Evolutionary conservation across 2,329 filamentous ascomycete species (phyloP).

Genomic region (Chaetomium strumarium): DNA sequence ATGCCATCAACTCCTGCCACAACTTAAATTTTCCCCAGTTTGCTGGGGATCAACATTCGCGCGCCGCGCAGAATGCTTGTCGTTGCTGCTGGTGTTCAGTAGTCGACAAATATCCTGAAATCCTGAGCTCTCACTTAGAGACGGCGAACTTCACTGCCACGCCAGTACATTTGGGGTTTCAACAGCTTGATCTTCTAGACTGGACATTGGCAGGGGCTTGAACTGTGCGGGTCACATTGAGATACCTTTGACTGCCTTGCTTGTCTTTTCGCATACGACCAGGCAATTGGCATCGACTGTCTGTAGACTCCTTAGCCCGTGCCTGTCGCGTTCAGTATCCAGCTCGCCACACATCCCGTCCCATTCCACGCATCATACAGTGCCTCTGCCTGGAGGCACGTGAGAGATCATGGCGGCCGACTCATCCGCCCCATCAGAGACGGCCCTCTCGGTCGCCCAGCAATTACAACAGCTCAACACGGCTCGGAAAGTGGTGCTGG

Average conservation of each 20-base stretch:
- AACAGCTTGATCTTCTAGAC: neutral
- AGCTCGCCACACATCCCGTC: neutral
- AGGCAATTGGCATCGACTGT: slow-evolving; percentile 3
- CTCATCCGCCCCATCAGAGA: slow-evolving; percentile 23
- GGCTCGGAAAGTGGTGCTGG: slow-evolving; percentile 82
- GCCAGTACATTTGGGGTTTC: neutral
- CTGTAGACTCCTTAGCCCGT: slow-evolving; percentile 16
- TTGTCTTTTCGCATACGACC: slow-evolving; percentile 3
- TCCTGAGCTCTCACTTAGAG: neutral
- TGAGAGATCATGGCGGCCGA: slow-evolving; percentile 45
- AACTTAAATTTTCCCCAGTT: neutral
- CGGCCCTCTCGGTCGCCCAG: slow-evolving; percentile 55
- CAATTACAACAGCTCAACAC: slow-evolving; percentile 84
- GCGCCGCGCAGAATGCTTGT: slow-evolving; percentile 19
- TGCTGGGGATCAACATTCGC: slow-evolving; percentile 2
- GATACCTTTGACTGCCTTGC: slow-evolving; percentile 4
- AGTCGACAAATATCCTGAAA: neutral
- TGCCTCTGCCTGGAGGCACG: neutral
- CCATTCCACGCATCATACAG: neutral
- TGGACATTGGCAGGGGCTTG: neutral
- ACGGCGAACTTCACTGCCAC: neutral
- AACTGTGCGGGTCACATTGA: neutral
- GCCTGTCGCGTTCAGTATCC: neutral
- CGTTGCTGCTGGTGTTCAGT: neutral
- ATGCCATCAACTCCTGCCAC: slow-evolving; percentile 1